Conservation (phyloP, 75 land plant genomes). For the Picea sitchensis region DNA sequence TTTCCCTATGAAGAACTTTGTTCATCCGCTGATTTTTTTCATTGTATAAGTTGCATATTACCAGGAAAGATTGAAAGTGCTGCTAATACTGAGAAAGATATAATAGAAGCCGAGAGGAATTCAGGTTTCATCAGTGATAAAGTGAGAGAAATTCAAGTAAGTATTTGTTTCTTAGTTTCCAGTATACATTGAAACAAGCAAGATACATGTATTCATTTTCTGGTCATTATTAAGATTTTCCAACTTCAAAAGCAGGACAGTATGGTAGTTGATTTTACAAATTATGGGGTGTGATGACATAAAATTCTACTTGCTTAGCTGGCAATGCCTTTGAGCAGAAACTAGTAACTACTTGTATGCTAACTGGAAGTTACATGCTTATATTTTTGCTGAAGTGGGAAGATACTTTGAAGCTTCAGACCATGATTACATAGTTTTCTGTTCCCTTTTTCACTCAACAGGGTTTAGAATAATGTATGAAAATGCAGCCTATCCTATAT, state of each 20-base stretch:
- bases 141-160: constrained; percentile 92
- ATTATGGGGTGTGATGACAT: neutral
- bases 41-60: constrained; percentile 8
- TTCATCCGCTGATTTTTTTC: neutral
- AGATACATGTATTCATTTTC: neutral
- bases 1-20: neutral
- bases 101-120: constrained; percentile 80
- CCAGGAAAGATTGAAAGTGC: constrained; percentile 58
- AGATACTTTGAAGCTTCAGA: neutral
- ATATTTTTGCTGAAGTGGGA: neutral
- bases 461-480: neutral
- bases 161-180: constrained; percentile 7
- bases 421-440: neutral
- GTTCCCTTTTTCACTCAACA: neutral
- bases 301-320: neutral
- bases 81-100: constrained; percentile 61
- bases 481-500: neutral
- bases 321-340: neutral
- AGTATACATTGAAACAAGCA: neutral
- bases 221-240: neutral
- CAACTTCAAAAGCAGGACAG: neutral
- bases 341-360: neutral
- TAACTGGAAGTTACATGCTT: neutral
- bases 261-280: neutral
- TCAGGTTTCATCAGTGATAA: constrained; percentile 66